Percentiles rank a stretch among this genome's conserved stretches.
These are phyloP conservation scores for Scenedesmus sp. DNA, from an alignment of 163 green algal genomes.

Conservation along the genomic window DNA sequence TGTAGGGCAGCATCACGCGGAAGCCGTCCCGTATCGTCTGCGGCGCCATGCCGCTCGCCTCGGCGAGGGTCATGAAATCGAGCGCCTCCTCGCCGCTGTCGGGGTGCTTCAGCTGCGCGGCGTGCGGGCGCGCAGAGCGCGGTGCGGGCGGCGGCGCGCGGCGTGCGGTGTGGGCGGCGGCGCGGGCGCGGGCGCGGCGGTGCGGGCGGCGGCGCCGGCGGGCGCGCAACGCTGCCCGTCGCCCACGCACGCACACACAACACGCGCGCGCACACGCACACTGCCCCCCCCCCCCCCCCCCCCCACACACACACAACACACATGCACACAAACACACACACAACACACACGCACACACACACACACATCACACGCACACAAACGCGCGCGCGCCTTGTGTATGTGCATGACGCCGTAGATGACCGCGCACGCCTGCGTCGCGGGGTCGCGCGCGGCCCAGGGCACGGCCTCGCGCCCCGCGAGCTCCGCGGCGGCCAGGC, in stretches of 20 bases:
- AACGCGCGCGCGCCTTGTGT: slow-evolving; percentile 13
- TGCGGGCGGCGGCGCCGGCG: too few relatives aligned
- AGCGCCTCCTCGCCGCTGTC: slow-evolving; percentile 8
- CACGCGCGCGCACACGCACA: too few relatives aligned
- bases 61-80: neutral
- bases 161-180: too few relatives aligned
- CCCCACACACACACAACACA: too few relatives aligned
- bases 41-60: slow-evolving; percentile 38
- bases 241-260: too few relatives aligned
- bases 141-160: too few relatives aligned
- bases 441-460: slow-evolving; percentile 30
- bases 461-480: slow-evolving; percentile 14
- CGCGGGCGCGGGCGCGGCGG: too few relatives aligned
- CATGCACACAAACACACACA: neutral
- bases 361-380: neutral
- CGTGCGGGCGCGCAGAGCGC: too few relatives aligned
- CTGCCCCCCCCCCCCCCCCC: too few relatives aligned
- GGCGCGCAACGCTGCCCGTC: too few relatives aligned
- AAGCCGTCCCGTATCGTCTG: slow-evolving; percentile 39
- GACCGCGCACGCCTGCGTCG: slow-evolving; percentile 34
- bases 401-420: slow-evolving; percentile 29
- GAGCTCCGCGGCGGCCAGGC: neutral
- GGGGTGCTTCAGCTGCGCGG: slow-evolving; percentile 17
- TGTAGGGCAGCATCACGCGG: slow-evolving; percentile 32
- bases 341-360: neutral